phyloP scores from a whole-genome alignment of 176 grass and related monocot species.

The Cymbopogon citratus region DNA sequence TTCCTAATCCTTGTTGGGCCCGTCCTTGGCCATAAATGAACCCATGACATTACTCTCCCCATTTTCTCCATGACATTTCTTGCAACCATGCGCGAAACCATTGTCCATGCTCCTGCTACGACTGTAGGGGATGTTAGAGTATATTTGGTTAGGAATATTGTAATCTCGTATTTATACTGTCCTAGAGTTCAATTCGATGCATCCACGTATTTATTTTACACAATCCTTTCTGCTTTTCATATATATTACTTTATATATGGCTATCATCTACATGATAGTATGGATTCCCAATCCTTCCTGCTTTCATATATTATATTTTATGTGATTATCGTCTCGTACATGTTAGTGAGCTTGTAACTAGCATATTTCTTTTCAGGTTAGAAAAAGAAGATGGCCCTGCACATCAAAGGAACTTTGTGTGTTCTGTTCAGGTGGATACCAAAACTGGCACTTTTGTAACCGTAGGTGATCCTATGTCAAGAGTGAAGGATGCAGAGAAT shows the following conservation, averaged over 20 bases:
- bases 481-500: constrained; percentile 73
- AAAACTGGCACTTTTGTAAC: constrained; percentile 29
- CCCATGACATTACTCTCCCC: neutral
- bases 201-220: no score
- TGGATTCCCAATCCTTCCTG: neutral
- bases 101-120: no score
- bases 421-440: constrained; percentile 56
- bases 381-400: constrained; percentile 69
- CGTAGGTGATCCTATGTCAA: constrained; percentile 49
- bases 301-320: neutral
- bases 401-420: constrained; percentile 60
- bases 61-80: no score
- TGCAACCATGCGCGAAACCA: no score
- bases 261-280: neutral
- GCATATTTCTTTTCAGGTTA: constrained; percentile 47
- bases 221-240: neutral
- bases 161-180: neutral
- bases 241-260: neutral
- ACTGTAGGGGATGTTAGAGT: neutral
- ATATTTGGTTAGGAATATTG: neutral
- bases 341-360: neutral
- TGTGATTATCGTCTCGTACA: neutral
- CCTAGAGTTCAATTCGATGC: neutral
- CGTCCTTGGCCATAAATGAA: neutral
- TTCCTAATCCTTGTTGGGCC: neutral